These are phyloP conservation scores for Fusarium nisikadoi DNA, from an alignment of 2,329 filamentous ascomycete species.

Conservation along the genomic window DNA sequence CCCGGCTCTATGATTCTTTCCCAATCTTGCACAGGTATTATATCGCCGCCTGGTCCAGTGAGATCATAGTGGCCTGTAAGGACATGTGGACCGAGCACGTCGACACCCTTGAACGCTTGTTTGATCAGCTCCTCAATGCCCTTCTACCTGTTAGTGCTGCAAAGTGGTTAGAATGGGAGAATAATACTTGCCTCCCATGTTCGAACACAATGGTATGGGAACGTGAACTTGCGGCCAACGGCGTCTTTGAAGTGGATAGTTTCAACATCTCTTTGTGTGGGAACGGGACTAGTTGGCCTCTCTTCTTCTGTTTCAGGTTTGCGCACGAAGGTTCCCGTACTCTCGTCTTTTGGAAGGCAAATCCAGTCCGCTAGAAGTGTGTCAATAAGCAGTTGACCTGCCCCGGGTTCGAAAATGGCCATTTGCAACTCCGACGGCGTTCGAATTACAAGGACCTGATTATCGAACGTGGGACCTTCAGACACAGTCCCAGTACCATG, in stretches of 20 bases:
- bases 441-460: fast-evolving
- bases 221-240: background rate
- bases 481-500: too few relatives aligned
- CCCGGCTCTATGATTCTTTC: background rate
- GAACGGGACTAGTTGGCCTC: fast-evolving
- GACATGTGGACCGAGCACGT: fast-evolving
- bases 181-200: background rate
- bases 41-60: fast-evolving
- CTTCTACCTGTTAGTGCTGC: fast-evolving
- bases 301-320: fast-evolving
- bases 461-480: fast-evolving
- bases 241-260: background rate
- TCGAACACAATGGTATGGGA: background rate
- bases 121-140: fast-evolving
- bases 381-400: background rate
- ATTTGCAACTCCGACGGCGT: background rate
- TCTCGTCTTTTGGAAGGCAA: fast-evolving
- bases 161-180: fast-evolving
- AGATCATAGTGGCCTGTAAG: background rate
- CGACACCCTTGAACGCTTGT: background rate
- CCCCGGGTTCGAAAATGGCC: background rate
- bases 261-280: fast-evolving
- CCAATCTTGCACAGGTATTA: fast-evolving
- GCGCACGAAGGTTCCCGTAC: fast-evolving
- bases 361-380: background rate